Conservation (phyloP, 306 rosid species). For the Myrica gale region DNA sequence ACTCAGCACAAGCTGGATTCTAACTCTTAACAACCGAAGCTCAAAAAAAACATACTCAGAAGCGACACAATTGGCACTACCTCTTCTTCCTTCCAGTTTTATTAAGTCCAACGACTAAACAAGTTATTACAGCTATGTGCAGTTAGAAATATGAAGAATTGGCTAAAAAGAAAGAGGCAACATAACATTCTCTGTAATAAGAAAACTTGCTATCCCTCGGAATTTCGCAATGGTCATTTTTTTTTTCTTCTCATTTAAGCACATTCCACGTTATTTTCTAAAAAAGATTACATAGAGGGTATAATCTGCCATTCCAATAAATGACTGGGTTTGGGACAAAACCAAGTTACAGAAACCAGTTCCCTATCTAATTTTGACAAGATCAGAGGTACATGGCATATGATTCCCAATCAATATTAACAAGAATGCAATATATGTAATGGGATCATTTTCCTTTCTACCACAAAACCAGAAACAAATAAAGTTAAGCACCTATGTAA, state of each 20-base stretch:
- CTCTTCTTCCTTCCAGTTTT: background rate
- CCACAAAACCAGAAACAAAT: background rate
- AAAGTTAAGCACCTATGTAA: background rate
- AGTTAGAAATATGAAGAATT: background rate
- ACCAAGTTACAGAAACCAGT: background rate
- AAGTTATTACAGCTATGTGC: background rate
- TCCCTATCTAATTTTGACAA: background rate
- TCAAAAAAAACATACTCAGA: background rate
- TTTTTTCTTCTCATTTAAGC: background rate
- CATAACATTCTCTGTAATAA: background rate
- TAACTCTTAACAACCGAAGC: background rate
- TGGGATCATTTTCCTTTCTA: background rate
- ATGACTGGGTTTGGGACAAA: background rate
- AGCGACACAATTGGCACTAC: background rate
- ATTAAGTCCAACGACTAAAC: background rate
- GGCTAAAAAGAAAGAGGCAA: background rate
- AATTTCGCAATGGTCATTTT: background rate
- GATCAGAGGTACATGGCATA: background rate
- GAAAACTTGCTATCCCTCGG: background rate
- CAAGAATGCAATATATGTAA: background rate
- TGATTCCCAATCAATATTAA: slow-evolving; percentile 7
- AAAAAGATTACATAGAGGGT: background rate
- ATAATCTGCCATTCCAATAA: background rate
- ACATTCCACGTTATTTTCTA: too few relatives aligned
- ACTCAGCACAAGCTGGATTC: background rate